Evolutionary conservation across 2,329 filamentous ascomycete species (phyloP), one percentile per base, ranked within the genome.

Genomic region (Apiospora saccharicola): DNA sequence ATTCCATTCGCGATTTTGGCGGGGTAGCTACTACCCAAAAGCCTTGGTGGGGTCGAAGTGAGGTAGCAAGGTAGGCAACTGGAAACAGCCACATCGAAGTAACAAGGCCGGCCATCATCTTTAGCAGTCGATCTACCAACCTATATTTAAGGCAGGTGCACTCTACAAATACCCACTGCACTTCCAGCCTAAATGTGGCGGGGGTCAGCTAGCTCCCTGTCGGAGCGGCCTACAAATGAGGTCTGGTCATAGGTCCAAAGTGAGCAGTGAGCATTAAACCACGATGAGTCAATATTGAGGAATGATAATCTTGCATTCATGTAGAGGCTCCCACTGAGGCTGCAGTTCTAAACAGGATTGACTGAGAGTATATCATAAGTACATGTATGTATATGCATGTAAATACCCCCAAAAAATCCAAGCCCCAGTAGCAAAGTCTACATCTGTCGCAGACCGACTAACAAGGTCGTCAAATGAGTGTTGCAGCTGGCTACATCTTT

Each of bases 21-120:
- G 57, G 57, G 57, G 57, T 64, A 64, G 57, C 53, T 41, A 37
- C 5, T n/a, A 26, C 46, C 46, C n/a, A 22, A 22, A 8, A 64
- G 57, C 57, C 57, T 64, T 64, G n/a, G 57, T 64, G 57, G 57
- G 57, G 57, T 64, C 34, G n/a, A 41, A 41, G n/a, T 57, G 26
- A 57, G 24, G 51, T 26, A 53, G n/a, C n/a, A n/a, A n/a, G 49
- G 24, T 53, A 26, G 24, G 49, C 49, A 53, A 16, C 14, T 30
- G 19, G 26, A 34, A 22, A 57, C 51, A 57, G 51, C 26, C 51
- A 57, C 51, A 57, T 37, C 7, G 37, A 5, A 37, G 8, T 10
- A 37, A 7, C 37, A 37, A 37, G 37, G 37, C 37, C 14, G 14
- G 26, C 51, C 4, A 34, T 57, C 26, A 34, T 34, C 26, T 53